A percentile compares a stretch with the other conserved stretches of the same genome.
Conservation (phyloP, 2,329 filamentous ascomycete genomes). For the Trichoderma guizhouense region DNA sequence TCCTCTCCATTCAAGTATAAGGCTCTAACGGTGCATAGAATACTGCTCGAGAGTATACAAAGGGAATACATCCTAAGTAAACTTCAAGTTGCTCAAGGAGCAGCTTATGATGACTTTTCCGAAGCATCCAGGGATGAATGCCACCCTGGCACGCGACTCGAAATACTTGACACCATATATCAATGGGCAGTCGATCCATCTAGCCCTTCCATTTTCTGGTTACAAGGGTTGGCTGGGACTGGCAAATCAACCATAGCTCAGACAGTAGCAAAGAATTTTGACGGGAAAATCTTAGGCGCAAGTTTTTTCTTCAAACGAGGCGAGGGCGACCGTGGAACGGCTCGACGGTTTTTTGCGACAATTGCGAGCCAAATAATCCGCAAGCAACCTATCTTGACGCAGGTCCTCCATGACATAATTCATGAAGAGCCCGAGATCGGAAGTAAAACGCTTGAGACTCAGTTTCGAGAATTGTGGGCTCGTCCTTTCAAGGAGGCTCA, state of each 20-base stretch:
- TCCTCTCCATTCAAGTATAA: background rate
- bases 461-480: background rate
- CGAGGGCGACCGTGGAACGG: background rate
- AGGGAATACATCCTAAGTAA: background rate
- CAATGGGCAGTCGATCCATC: background rate
- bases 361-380: background rate
- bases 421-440: background rate
- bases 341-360: background rate
- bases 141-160: background rate
- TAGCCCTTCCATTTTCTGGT: background rate
- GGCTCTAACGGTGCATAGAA: background rate
- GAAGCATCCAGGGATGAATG: background rate
- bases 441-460: background rate
- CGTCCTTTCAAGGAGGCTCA: background rate
- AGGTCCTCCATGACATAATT: background rate
- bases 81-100: background rate
- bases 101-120: background rate
- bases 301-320: conserved; percentile 9
- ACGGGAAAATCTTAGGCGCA: background rate
- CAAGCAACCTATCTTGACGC: background rate
- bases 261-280: background rate
- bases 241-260: background rate
- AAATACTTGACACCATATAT: background rate
- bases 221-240: background rate
- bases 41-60: background rate